Percentiles rank a stretch among this genome's conserved stretches.
These are phyloP conservation scores for Pneumocystis canis DNA, from an alignment of 1,139 yeast species.

Conservation along the genomic window DNA sequence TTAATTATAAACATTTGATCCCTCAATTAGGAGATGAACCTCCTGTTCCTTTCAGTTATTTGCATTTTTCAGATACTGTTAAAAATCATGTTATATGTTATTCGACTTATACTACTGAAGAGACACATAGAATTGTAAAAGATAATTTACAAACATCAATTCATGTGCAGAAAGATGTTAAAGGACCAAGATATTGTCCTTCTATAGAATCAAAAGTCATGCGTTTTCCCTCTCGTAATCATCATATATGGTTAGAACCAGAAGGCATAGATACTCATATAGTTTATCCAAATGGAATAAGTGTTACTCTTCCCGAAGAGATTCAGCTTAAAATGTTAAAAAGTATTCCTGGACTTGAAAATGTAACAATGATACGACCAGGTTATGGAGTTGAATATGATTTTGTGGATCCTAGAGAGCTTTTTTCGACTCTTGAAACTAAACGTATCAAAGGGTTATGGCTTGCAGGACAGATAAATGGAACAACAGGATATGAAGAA, in stretches of 20 bases:
- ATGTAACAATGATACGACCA: slow-evolving; percentile 76
- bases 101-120: slow-evolving; percentile 63
- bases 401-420: slow-evolving; percentile 84
- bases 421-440: slow-evolving; percentile 65
- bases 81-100: slow-evolving; percentile 50
- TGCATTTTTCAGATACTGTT: slow-evolving; percentile 53
- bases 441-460: slow-evolving; percentile 63
- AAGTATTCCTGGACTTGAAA: slow-evolving; percentile 78
- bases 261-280: slow-evolving; percentile 70
- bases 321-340: slow-evolving; percentile 62
- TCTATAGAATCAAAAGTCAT: slow-evolving; percentile 83
- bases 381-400: slow-evolving; percentile 98
- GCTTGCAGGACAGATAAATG: slow-evolving; percentile 95
- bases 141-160: slow-evolving; percentile 65
- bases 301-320: slow-evolving; percentile 92
- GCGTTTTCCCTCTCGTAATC: slow-evolving; percentile 65
- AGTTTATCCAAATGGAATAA: slow-evolving; percentile 90
- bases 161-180: slow-evolving; percentile 85
- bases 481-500: slow-evolving; percentile 97
- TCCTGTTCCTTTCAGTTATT: slow-evolving; percentile 76
- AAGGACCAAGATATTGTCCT: slow-evolving; percentile 96
- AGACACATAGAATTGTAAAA: slow-evolving; percentile 54
- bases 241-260: slow-evolving; percentile 89
- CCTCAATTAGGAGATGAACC: slow-evolving; percentile 70
- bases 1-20: slow-evolving; percentile 45